Evolutionary conservation across 225 moss, liverwort and hornwort species (phyloP).

Genomic region (Pseudisothecium myosuroides): DNA sequence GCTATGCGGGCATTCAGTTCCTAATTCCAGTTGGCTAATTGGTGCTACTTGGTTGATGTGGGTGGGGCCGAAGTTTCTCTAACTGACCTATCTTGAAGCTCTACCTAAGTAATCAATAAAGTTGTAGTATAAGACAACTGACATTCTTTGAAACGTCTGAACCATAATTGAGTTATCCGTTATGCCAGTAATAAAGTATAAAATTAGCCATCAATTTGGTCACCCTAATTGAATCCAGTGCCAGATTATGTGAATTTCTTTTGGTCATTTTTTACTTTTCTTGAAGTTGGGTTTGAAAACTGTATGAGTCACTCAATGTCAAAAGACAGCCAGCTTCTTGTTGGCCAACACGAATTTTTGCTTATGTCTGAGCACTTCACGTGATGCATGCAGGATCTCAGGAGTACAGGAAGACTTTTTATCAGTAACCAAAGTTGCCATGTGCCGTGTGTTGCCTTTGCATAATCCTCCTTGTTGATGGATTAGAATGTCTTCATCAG

Average conservation of each 20-base stretch:
- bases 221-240: not conserved
- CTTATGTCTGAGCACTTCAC: not conserved
- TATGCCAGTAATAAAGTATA: not conserved
- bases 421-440: not conserved
- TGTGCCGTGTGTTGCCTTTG: not conserved
- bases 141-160: not conserved
- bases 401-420: not conserved
- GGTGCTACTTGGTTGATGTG: not conserved
- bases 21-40: not conserved
- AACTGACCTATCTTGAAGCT: not conserved
- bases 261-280: not conserved
- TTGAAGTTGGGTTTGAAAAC: not conserved
- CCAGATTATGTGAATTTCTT: too few relatives aligned
- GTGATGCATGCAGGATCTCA: not conserved
- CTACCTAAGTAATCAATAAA: not conserved
- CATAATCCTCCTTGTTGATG: not conserved
- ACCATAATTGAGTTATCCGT: not conserved
- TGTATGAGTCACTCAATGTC: not conserved
- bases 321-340: not conserved
- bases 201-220: not conserved
- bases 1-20: not conserved
- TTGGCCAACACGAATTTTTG: not conserved
- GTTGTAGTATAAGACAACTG: not conserved
- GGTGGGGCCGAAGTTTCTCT: not conserved
- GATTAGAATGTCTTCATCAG: not conserved